Evolutionary conservation across 1,139 yeast genomes (phyloP).

Genomic region (Kluyveromyces sp.): DNA sequence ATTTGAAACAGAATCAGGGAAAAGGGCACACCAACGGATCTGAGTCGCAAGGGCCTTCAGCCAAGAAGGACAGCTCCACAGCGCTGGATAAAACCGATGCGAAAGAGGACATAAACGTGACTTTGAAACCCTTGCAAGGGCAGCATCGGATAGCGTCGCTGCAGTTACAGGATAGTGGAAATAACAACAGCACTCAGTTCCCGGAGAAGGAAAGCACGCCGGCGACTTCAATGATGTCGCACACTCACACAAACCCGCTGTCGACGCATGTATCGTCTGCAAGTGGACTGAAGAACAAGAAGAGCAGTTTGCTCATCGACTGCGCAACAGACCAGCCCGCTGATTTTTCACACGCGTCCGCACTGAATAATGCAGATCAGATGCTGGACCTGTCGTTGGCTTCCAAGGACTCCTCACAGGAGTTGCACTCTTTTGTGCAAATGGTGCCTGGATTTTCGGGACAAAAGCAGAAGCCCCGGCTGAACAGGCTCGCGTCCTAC

Average conservation of each 20-base stretch:
- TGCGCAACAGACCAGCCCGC: conserved; percentile 9
- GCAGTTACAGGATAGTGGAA: conserved; percentile 3
- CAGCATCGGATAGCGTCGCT: conserved; percentile 3
- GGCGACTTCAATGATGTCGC: not conserved
- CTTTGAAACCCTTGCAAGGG: not conserved
- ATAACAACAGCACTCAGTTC: not conserved
- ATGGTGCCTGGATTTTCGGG: conserved; percentile 5
- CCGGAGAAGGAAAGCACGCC: not conserved
- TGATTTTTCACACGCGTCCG: conserved; percentile 8
- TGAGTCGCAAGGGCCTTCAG: not conserved
- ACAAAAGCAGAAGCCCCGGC: not conserved
- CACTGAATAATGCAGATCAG: conserved; percentile 6
- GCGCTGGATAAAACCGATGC: not conserved
- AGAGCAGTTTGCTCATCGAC: conserved; percentile 25
- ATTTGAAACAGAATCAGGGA: not conserved
- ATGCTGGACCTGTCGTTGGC: conserved; percentile 2
- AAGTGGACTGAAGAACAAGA: conserved; percentile 22
- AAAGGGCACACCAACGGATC: not conserved
- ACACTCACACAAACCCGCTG: conserved; percentile 22
- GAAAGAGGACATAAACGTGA: not conserved
- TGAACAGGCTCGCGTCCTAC: not conserved
- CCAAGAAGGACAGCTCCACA: conserved; percentile 1
- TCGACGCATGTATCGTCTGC: conserved; percentile 23
- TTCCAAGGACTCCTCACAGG: conserved; percentile 5
- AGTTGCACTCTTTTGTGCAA: conserved; percentile 3